phyloP scores from a whole-genome alignment of 106 monocot species.

The Dendrobium catenatum region DNA sequence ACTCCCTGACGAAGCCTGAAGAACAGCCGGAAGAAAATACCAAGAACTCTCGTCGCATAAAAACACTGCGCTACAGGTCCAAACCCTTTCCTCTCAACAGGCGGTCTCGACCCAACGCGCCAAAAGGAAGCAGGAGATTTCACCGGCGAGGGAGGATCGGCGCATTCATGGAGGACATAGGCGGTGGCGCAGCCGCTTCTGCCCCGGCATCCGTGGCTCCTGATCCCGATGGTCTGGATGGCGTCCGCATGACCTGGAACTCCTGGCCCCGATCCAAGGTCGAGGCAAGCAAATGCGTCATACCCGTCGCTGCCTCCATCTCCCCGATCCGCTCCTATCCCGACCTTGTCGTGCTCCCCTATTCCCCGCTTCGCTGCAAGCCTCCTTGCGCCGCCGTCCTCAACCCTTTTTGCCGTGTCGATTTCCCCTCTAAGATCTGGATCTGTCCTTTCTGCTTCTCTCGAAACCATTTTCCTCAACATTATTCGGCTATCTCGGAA shows the following conservation, averaged over 20 bases:
- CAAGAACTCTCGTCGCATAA: too few relatives aligned
- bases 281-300: constrained; percentile 84
- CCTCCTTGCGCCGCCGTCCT: constrained; percentile 75
- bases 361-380: constrained; percentile 91
- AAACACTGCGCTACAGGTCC: too few relatives aligned
- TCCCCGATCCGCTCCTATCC: constrained; percentile 62
- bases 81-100: too few relatives aligned
- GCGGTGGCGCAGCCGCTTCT: constrained; percentile 15
- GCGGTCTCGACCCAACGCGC: too few relatives aligned
- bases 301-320: constrained; percentile 74
- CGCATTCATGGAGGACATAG: constrained; percentile 20
- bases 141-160: not conserved
- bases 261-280: constrained; percentile 85
- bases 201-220: constrained; percentile 4
- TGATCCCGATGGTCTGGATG: constrained; percentile 69
- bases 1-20: too few relatives aligned
- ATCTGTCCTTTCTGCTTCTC: constrained; percentile 96
- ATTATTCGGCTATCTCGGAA: constrained; percentile 64
- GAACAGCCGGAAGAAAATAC: too few relatives aligned
- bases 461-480: constrained; percentile 85
- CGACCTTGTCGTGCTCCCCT: constrained; percentile 52
- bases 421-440: constrained; percentile 95
- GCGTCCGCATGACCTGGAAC: constrained; percentile 88
- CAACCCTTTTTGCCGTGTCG: constrained; percentile 85
- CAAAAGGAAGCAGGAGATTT: too few relatives aligned